phyloP scores from a whole-genome alignment of 805 yeast species.

The Suhomyces sp. region DNA sequence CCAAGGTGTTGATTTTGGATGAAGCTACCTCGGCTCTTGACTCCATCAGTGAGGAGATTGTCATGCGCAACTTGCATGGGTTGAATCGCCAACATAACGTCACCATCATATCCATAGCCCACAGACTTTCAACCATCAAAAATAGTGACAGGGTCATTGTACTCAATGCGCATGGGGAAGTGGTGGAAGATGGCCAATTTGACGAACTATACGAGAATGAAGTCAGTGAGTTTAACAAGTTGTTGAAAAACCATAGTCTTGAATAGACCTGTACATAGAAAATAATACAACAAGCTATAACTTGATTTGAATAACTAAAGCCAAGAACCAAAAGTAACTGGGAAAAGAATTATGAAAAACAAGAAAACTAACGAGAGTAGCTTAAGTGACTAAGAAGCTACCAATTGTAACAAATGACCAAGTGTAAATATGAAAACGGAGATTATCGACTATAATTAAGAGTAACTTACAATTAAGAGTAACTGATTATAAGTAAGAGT shows the following conservation, averaged over 20 bases:
- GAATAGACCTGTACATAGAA: slow-evolving; percentile 1
- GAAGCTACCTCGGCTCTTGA: slow-evolving; percentile 96
- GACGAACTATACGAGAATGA: slow-evolving; percentile 23
- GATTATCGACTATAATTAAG: too few relatives aligned
- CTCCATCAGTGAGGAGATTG: slow-evolving; percentile 81
- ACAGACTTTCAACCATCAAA: slow-evolving; percentile 81
- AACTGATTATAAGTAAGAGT: too few relatives aligned
- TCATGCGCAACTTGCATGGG: slow-evolving; percentile 63
- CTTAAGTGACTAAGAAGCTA: too few relatives aligned
- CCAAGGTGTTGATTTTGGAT: slow-evolving; percentile 78
- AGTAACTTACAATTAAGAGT: too few relatives aligned
- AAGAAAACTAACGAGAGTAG: too few relatives aligned
- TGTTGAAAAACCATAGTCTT: slow-evolving; percentile 25
- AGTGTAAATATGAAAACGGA: too few relatives aligned
- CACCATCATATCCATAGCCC: slow-evolving; percentile 89
- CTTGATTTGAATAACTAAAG: too few relatives aligned
- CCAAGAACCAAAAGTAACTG: too few relatives aligned
- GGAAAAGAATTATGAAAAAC: too few relatives aligned
- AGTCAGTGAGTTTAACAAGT: slow-evolving; percentile 32
- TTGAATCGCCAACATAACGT: slow-evolving; percentile 51
- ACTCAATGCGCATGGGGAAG: slow-evolving; percentile 48
- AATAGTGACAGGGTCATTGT: slow-evolving; percentile 81
- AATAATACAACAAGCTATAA: too few relatives aligned
- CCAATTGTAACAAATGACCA: too few relatives aligned
- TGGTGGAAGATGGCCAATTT: slow-evolving; percentile 60